Base-by-base conservation (phyloP, 1,139 yeast genomes). In the Suhomyces maxii region DNA sequence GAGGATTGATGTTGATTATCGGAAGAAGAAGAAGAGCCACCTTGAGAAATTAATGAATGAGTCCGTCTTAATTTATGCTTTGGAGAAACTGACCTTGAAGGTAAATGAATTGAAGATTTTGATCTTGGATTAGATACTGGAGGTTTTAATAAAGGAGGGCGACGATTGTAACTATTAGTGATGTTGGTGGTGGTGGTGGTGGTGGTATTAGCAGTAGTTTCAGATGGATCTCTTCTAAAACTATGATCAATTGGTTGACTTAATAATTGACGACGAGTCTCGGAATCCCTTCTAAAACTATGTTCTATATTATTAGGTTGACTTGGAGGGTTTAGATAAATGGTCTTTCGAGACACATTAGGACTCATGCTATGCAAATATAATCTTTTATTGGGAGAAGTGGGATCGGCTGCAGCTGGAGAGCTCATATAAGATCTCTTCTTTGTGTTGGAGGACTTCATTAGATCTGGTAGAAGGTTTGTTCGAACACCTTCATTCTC, bases 331-430 rank as follows among this genome's bases (percentile, higher is more conserved):
- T 37, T 40, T 41, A 63, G 54, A 42, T 67, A 64, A 26, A 67
- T 59, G 13, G 70, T 63, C 50, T 61, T 64, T 34, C 64, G 60
- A 7, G 67, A 47, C n/a, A 71, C 73, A 51, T 73, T 73, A 23
- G 78, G 77, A 58, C 76, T 71, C 76, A 73, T 68, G 47, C 58
- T 67, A 48, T 68, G 73, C 42, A 73, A 61, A 47, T 65, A 63
- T 32, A 59, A 56, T 49, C 76, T 53, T 52, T 65, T 69, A 36
- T 59, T 56, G 31, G 74, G 72, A 2, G 74, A 66, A 14, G 42
- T 41, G 8, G 39, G 44, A 10, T 49, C 53, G 6, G 23, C 31
- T n/a, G 39, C 45, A 11, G 48, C 51, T 7, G 54, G 57, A 30
- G 53, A 46, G 36, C 39, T 44, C 34, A 40, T 42, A 42, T 36